Evolutionary conservation across 2,329 filamentous ascomycete species (phyloP).

Genomic region (Diatrype stigma): DNA sequence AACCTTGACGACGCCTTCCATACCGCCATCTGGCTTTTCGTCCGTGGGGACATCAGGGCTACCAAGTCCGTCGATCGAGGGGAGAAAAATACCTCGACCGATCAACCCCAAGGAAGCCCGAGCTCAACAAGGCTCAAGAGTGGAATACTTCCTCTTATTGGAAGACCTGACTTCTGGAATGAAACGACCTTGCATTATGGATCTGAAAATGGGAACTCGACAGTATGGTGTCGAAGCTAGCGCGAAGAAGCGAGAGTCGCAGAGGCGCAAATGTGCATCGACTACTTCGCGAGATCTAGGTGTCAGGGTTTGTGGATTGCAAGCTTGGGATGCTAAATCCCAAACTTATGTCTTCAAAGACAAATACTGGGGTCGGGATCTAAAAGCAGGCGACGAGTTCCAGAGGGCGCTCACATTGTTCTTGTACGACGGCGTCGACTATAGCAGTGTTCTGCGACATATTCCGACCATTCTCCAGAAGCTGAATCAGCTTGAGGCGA

Average conservation of each 20-base stretch:
- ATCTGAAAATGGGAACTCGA: slow-evolving; percentile 97
- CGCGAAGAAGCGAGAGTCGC: slow-evolving; percentile 88
- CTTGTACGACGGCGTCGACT: slow-evolving; percentile 82
- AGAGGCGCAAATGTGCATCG: slow-evolving; percentile 84
- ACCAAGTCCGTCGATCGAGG: slow-evolving; percentile 34
- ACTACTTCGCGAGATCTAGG: slow-evolving; percentile 91
- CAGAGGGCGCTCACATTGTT: slow-evolving; percentile 84
- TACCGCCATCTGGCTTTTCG: slow-evolving; percentile 31
- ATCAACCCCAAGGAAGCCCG: slow-evolving; percentile 76
- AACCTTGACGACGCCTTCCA: slow-evolving; percentile 4
- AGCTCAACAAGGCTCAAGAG: slow-evolving; percentile 58
- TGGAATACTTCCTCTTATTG: slow-evolving; percentile 88
- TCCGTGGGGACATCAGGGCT: slow-evolving; percentile 30
- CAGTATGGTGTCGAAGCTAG: slow-evolving; percentile 93
- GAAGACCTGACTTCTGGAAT: slow-evolving; percentile 96
- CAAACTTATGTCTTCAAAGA: slow-evolving; percentile 92
- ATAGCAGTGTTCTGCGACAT: slow-evolving; percentile 75
- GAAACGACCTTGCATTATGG: slow-evolving; percentile 93
- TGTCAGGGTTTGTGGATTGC: slow-evolving; percentile 90
- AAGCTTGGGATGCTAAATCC: slow-evolving; percentile 85
- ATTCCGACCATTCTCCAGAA: slow-evolving; percentile 86
- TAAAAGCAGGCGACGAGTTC: slow-evolving; percentile 86
- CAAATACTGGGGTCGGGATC: slow-evolving; percentile 90
- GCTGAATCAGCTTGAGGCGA: slow-evolving; percentile 74
- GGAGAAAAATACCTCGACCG: slow-evolving; percentile 51